Conservation (phyloP, 495 filamentous ascomycete species). For the Neurospora sp. region DNA sequence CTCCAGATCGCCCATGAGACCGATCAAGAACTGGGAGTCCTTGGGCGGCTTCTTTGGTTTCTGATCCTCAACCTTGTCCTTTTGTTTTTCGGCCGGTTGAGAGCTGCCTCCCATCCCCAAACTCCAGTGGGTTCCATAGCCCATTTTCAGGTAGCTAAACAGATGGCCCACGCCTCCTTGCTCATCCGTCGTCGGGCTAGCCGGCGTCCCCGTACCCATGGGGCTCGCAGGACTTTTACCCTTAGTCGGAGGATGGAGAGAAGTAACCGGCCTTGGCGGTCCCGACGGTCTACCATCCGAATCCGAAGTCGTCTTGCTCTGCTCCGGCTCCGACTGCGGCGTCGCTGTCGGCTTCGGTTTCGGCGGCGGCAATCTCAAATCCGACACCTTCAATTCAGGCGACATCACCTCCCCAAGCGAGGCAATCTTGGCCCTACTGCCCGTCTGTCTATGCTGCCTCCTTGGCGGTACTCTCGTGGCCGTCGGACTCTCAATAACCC, state of each 20-base stretch:
- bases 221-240: not conserved
- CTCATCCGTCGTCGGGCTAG: not conserved
- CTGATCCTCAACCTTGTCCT: constrained; percentile 1
- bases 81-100: constrained; percentile 1
- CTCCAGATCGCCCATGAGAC: constrained; percentile 54
- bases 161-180: constrained; percentile 31
- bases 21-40: constrained; percentile 59
- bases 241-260: not conserved
- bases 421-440: not conserved
- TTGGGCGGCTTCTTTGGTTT: constrained; percentile 5
- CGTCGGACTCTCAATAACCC: constrained; percentile 62
- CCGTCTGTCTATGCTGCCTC: constrained; percentile 6
- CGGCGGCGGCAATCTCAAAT: not conserved
- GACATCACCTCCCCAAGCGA: not conserved
- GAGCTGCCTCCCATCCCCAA: constrained; percentile 17
- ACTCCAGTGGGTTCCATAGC: constrained; percentile 47
- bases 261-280: not conserved
- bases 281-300: not conserved
- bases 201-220: not conserved
- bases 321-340: not conserved
- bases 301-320: not conserved
- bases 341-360: not conserved
- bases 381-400: not conserved
- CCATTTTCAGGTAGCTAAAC: constrained; percentile 43
- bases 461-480: constrained; percentile 33